A percentile compares a stretch with the other conserved stretches of the same genome.
phyloP scores from a whole-genome alignment of 352 stramenopile species.

The Plasmopara halstedii region DNA sequence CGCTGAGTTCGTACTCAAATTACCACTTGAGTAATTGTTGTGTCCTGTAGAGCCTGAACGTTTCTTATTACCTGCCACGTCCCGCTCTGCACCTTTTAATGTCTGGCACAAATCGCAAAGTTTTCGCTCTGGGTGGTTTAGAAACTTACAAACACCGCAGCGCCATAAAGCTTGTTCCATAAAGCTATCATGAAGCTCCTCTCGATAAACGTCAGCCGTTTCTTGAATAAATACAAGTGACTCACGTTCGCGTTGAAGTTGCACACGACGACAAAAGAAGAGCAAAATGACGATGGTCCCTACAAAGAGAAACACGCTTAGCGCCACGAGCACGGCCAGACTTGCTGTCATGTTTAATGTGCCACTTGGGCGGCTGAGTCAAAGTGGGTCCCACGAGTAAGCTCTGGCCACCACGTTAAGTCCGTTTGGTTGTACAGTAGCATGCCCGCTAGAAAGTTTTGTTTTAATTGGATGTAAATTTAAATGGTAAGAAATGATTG shows the following conservation, averaged over 20 bases:
- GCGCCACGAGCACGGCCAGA: constrained; percentile 30
- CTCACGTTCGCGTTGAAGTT: constrained; percentile 29
- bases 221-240: constrained; percentile 49
- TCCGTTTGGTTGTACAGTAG: constrained; percentile 16
- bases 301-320: constrained; percentile 39
- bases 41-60: constrained; percentile 13
- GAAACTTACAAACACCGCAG: constrained; percentile 86
- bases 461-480: constrained; percentile 9
- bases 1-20: constrained; percentile 14
- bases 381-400: not conserved
- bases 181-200: constrained; percentile 80
- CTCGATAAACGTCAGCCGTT: constrained; percentile 57
- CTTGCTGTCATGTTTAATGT: constrained; percentile 19
- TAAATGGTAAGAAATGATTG: constrained; percentile 3
- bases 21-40: constrained; percentile 16
- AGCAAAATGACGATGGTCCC: constrained; percentile 34
- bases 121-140: constrained; percentile 76
- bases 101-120: constrained; percentile 85
- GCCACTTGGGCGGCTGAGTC: not conserved
- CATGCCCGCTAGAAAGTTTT: constrained; percentile 15
- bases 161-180: constrained; percentile 76
- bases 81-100: constrained; percentile 39
- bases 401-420: not conserved
- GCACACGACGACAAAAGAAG: constrained; percentile 33
- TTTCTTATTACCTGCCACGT: constrained; percentile 31